Evolutionary conservation across 768 basidiomycete genomes (phyloP), one percentile per base, ranked within the genome.

Genomic region (Tricholoma flavovirens): DNA sequence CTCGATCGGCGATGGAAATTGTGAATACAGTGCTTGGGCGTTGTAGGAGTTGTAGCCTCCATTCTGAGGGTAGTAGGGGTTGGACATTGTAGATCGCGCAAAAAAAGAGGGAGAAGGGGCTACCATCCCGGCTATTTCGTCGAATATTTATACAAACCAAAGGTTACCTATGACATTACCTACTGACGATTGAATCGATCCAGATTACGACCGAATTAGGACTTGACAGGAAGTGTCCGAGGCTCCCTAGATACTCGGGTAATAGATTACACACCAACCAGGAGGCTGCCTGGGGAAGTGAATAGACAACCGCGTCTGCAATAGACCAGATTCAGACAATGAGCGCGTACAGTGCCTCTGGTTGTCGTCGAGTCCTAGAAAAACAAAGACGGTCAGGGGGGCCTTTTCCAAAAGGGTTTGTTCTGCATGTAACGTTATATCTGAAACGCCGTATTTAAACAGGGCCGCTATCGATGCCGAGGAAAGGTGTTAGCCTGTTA

Each of bases 171-270:
- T n/a, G n/a, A n/a, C 14, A n/a, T 49, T 49, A 49, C 29, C n/a
- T 15, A 8, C 19, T 36, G 50, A 10, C 10, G 33, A 12, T 40
- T 35, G 33, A 51, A 22, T 51, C 10, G 46, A 49, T 29, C 46
- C n/a, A 26, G 45, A 51, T 22, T 8, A 40, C 19, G 36, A 22
- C 21, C 6, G 21, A 35, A 26, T 36, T 22, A 14, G 33, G 19
- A 14, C 32, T 35, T 51, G 50, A 51, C 50, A 51, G 33, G 33
- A 51, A 51, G 50, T 51, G 50, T 51, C 50, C 33, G 36, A 22
- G 36, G 24, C 14, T 22, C 24, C 50, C 30, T 17, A 19, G 21
- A 32, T 51, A 24, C 17, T 36, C 46, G 29, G 29, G 22, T 33
- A 33, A 51, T 33, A 10, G 19, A 22, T 51, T 15, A 38, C 33